Percentiles rank a stretch among this genome's conserved stretches.
Evolutionary conservation across 805 yeast genomes (phyloP).

Genomic region (Yarrowia porcina): DNA sequence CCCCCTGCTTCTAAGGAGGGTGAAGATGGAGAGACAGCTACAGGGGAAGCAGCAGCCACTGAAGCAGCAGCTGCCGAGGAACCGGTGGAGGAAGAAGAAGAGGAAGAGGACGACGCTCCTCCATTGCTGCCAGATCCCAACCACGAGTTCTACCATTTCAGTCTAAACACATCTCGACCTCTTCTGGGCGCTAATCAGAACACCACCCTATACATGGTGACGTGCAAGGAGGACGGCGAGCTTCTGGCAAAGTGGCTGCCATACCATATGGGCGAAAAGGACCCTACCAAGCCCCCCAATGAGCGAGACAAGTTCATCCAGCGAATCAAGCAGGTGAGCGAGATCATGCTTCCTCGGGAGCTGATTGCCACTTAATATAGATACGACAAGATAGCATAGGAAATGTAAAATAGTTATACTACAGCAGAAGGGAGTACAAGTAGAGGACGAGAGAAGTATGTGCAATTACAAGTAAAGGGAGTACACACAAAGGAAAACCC

Average conservation of each 20-base stretch:
- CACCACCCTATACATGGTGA: not conserved
- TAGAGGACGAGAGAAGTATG: no score
- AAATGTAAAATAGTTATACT: not conserved
- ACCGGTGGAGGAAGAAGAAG: not conserved
- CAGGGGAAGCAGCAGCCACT: no score
- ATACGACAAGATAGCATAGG: not conserved
- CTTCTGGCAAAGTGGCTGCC: conserved; percentile 22
- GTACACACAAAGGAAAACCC: no score
- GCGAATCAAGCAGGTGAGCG: conserved; percentile 15
- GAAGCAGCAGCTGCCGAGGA: not conserved
- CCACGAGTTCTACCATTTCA: conserved; percentile 19
- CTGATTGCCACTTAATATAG: conserved; percentile 1
- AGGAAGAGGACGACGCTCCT: not conserved
- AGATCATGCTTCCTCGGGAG: conserved; percentile 23
- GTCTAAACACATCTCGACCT: conserved; percentile 9
- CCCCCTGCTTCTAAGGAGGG: not conserved
- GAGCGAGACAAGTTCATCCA: conserved; percentile 25
- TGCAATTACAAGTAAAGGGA: no score
- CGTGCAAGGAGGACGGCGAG: conserved; percentile 23
- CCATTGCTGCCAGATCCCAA: not conserved
- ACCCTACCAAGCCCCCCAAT: conserved; percentile 24
- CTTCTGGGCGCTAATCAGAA: conserved; percentile 15
- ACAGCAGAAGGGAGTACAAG: no score
- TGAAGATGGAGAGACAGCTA: not conserved
- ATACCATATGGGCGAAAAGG: conserved; percentile 23